Evolutionary conservation across 202 grass and related monocot species (phyloP).

Genomic region (Alloteropsis angusta): DNA sequence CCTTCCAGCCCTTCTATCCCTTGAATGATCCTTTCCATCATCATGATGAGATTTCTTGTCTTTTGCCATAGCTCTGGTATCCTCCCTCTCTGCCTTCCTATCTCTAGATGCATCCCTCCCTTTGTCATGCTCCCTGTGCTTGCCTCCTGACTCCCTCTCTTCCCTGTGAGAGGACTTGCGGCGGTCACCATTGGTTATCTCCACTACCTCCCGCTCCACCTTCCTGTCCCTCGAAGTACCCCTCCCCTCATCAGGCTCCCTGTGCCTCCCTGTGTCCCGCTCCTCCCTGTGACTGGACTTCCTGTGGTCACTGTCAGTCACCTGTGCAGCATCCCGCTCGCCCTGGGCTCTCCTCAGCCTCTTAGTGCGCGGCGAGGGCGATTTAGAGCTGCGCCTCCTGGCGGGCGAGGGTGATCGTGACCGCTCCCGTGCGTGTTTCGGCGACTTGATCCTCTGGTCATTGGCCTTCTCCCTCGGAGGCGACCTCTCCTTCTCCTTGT

Average conservation of each 20-base stretch:
- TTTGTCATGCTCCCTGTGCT: constrained; percentile 14
- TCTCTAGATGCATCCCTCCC: constrained; percentile 21
- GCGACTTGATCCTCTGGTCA: constrained; percentile 30
- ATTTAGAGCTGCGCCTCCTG: neutral
- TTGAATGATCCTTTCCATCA: constrained; percentile 29
- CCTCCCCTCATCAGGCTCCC: neutral
- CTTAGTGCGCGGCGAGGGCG: constrained; percentile 34
- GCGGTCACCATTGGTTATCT: constrained; percentile 1
- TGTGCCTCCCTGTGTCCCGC: constrained; percentile 24
- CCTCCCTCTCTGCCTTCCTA: constrained; percentile 22
- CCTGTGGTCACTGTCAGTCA: no score
- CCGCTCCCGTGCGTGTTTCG: constrained; percentile 5
- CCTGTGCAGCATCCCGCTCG: no score
- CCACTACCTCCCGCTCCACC: constrained; percentile 11
- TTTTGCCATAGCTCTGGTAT: constrained; percentile 10
- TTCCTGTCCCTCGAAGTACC: constrained; percentile 6
- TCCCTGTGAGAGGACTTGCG: constrained; percentile 17
- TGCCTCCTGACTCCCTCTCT: constrained; percentile 19
- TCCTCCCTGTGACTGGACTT: constrained; percentile 26
- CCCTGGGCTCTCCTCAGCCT: constrained; percentile 32
- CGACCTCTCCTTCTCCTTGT: constrained; percentile 23
- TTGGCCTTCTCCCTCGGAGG: constrained; percentile 28
- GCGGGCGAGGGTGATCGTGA: constrained; percentile 1
- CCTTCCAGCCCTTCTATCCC: constrained; percentile 23
- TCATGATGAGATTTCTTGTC: constrained; percentile 9